Conservation (phyloP, 208 protist species). For the Trypanosoma lewisi region DNA sequence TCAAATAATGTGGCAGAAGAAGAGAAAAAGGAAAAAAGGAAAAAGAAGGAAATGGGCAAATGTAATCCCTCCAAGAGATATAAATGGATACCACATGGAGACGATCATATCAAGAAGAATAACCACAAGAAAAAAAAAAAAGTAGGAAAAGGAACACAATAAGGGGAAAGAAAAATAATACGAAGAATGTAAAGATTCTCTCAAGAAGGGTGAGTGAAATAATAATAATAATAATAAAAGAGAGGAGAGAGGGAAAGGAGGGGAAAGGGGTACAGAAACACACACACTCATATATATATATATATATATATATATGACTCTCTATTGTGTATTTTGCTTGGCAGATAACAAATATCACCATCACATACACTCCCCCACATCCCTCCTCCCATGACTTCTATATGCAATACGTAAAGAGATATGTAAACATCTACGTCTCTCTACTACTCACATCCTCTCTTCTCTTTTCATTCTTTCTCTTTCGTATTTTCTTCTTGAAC, state of each 20-base stretch:
- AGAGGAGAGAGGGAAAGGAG: slow-evolving; percentile 12
- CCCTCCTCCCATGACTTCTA: too few species aligned
- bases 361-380: too few species aligned
- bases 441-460: not conserved
- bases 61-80: too few species aligned
- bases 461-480: not conserved
- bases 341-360: slow-evolving; percentile 1
- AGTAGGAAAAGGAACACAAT: slow-evolving; percentile 3
- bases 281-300: slow-evolving; percentile 13
- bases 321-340: slow-evolving; percentile 18
- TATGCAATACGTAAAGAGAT: too few species aligned
- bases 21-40: too few species aligned
- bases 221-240: slow-evolving; percentile 19
- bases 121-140: slow-evolving; percentile 1
- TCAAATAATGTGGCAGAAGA: too few species aligned
- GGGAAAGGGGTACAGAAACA: slow-evolving; percentile 11
- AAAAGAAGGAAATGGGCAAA: too few species aligned
- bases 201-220: too few species aligned
- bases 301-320: slow-evolving; percentile 28
- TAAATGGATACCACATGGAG: too few species aligned
- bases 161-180: slow-evolving; percentile 15
- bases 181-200: not conserved
- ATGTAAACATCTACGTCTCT: not conserved
- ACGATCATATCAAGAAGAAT: not conserved
- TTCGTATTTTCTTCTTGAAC: not conserved